Base-by-base conservation (phyloP, 768 basidiomycete genomes). In the Auriscalpium vulgare region DNA sequence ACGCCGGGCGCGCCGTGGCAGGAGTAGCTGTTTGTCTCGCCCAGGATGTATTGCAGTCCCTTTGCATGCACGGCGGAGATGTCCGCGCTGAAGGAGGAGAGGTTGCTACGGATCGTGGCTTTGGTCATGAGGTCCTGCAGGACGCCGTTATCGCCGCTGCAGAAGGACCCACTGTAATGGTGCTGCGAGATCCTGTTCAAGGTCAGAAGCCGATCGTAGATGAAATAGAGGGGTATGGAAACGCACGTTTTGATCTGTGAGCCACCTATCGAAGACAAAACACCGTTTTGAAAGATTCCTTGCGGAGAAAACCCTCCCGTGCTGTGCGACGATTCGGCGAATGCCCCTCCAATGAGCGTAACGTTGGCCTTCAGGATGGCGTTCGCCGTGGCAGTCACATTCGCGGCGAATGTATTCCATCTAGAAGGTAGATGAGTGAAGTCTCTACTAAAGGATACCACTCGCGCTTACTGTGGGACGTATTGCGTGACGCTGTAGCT, bases 91-190 rank as follows among this genome's bases (percentile, higher is more conserved):
- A 77, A 85, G 13, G 61, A 43, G 3, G 78, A 71, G 36, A 88
- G 66, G 62, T 88, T 88, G 43, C 79, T 37, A 10, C 57, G 50
- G 69, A 60, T 84, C 72, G 34, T 81, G 74, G 47, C 75, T 62
- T 88, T 87, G 35, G 77, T 79, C 84, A 87, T 86, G 51, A 88
- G 70, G 58, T 84, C 81, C 61, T 81, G 77, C 10, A 88, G 67
- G 37, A 82, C 65, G 23, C 77, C 78, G 23, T 71, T 73, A 44
- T 66, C 75, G 14, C 85, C 85, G 7, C 68, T 59, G 59, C 84
- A 85, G 65, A 84, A 86, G 3, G 79, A 78, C 11, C 84, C 83
- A n/a, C 82, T 82, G 62, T 75, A 74, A 10, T 65, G 66, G 55
- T 73, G 72, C 58, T 82, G 80, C 4, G 81, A 82, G 57, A 83